phyloP scores from a whole-genome alignment of 345 rosid genomes.

The Trapa bicornis region DNA sequence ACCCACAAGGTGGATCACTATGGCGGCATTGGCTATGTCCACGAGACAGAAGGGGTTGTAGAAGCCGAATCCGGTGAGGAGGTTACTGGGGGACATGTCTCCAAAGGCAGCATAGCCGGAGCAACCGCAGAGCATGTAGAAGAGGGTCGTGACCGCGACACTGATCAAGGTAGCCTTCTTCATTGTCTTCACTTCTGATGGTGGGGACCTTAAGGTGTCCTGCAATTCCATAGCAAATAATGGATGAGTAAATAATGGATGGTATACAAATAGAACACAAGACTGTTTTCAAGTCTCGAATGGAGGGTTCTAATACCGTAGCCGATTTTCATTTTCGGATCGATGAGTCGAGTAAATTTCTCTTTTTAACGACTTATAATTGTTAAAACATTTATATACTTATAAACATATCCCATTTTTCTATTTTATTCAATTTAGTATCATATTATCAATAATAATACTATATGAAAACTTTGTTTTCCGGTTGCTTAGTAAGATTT shows the following conservation, averaged over 20 bases:
- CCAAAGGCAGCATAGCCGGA: constrained; percentile 90
- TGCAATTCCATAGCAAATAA: constrained; percentile 9
- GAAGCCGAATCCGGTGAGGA: constrained; percentile 70
- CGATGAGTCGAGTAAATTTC: too few relatives aligned
- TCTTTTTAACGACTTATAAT: too few relatives aligned
- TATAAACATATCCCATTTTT: too few relatives aligned
- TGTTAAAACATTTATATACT: too few relatives aligned
- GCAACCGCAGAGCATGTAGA: constrained; percentile 86
- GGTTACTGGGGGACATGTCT: constrained; percentile 65
- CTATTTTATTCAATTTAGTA: too few relatives aligned
- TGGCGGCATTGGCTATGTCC: constrained; percentile 80
- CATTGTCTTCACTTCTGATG: constrained; percentile 74
- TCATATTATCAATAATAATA: too few relatives aligned
- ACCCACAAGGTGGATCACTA: constrained; percentile 69
- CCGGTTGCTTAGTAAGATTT: too few relatives aligned
- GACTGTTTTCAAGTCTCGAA: too few relatives aligned
- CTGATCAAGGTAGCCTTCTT: constrained; percentile 60
- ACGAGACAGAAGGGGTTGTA: constrained; percentile 79
- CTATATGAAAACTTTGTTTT: too few relatives aligned
- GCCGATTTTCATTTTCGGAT: too few relatives aligned
- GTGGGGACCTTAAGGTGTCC: constrained; percentile 57
- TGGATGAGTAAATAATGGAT: neutral
- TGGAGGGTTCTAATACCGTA: too few relatives aligned
- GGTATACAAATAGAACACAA: too few relatives aligned
- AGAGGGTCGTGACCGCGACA: constrained; percentile 60